phyloP scores from a whole-genome alignment of 345 rosid genomes.

The Lagerstroemia speciosa region DNA sequence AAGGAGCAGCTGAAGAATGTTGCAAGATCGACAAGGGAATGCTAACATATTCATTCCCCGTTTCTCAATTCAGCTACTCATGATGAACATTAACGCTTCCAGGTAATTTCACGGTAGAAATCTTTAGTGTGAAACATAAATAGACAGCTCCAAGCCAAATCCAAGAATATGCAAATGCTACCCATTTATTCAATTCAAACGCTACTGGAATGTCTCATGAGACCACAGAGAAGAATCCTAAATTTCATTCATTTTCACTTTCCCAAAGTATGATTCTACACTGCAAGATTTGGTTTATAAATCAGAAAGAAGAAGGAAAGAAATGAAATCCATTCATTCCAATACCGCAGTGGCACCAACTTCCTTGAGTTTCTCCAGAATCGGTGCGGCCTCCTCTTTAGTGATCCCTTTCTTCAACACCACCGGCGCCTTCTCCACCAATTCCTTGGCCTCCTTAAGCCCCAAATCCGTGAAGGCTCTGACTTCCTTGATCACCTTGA shows the following conservation, averaged over 20 bases:
- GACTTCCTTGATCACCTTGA: conserved; percentile 55
- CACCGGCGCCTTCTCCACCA: conserved; percentile 80
- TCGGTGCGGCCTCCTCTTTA: conserved; percentile 58
- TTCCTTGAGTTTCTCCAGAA: conserved; percentile 59
- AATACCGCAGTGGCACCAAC: conserved; percentile 61
- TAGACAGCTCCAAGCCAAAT: not conserved
- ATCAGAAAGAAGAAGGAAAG: not conserved
- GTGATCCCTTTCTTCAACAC: conserved; percentile 60
- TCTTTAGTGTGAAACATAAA: not conserved
- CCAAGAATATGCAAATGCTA: not conserved
- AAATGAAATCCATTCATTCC: conserved; percentile 27
- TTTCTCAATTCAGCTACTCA: not conserved
- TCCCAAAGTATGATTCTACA: conserved; percentile 1
- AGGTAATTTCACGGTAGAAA: not conserved
- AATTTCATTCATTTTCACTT: conserved; percentile 2
- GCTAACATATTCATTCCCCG: not conserved
- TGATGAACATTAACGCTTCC: not conserved
- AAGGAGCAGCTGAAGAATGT: no score
- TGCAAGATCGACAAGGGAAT: no score
- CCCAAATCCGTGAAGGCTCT: conserved; percentile 76
- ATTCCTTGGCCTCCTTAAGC: conserved; percentile 68
- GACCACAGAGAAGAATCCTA: not conserved
- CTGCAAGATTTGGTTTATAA: not conserved
- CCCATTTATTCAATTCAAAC: not conserved
- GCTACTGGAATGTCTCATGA: not conserved